Evolutionary conservation across 2,329 filamentous ascomycete genomes (phyloP).

Genomic region (Microcyclospora pomicola): DNA sequence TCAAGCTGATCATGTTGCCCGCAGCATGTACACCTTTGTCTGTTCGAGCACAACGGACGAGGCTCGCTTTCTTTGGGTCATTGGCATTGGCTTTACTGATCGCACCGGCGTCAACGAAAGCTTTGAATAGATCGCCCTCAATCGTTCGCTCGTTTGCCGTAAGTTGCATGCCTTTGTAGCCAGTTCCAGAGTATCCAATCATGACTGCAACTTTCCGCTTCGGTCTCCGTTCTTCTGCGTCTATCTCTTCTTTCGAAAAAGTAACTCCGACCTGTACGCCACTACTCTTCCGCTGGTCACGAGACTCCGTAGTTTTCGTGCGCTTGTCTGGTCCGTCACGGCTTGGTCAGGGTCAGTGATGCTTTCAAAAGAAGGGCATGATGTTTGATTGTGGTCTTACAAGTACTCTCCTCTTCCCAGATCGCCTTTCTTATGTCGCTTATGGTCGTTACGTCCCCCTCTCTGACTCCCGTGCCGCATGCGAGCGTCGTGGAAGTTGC

Average conservation of each 20-base stretch:
- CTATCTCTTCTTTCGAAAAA: slow-evolving; percentile 70
- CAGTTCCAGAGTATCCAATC: slow-evolving; percentile 89
- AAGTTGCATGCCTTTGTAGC: slow-evolving; percentile 96
- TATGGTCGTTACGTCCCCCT: slow-evolving; percentile 15
- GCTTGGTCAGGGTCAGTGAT: slow-evolving; percentile 30
- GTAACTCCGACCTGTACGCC: slow-evolving; percentile 24
- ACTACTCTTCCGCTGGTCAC: slow-evolving; percentile 31
- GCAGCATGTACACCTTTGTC: slow-evolving; percentile 97
- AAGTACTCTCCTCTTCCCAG: slow-evolving; percentile 52
- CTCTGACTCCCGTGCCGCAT: slow-evolving; percentile 9
- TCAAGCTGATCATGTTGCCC: slow-evolving; percentile 87
- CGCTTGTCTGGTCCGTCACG: slow-evolving; percentile 34
- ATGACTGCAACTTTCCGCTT: slow-evolving; percentile 95
- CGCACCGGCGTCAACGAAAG: slow-evolving; percentile 78
- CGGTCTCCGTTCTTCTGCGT: slow-evolving; percentile 69
- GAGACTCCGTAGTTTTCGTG: slow-evolving; percentile 29
- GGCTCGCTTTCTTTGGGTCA: slow-evolving; percentile 88
- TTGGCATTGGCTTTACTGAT: slow-evolving; percentile 95
- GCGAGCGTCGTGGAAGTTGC: slow-evolving; percentile 13
- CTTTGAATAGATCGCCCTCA: slow-evolving; percentile 85
- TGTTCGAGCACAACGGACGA: slow-evolving; percentile 86
- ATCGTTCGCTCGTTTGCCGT: slow-evolving; percentile 60
- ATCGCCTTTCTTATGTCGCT: slow-evolving; percentile 46
- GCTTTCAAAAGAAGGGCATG: slow-evolving; percentile 8
- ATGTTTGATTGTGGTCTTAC: slow-evolving; percentile 32